Evolutionary conservation across 129 eudicot species (phyloP).

Genomic region (Glebionis coronaria): DNA sequence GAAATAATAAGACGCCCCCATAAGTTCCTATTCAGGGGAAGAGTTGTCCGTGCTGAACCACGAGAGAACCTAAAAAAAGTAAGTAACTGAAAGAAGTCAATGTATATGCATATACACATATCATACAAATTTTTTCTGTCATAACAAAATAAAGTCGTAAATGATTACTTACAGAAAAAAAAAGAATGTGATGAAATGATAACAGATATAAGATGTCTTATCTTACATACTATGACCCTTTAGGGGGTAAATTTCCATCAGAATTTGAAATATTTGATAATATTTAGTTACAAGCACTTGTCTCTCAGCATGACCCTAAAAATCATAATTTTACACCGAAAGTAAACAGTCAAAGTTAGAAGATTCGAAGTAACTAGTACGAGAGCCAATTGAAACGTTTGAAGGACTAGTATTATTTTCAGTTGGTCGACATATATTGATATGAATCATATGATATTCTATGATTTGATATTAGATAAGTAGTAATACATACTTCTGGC

Average conservation of each 20-base stretch:
- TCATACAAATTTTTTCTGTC: not conserved
- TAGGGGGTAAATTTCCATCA: slow-evolving; percentile 77
- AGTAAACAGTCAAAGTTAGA: not conserved
- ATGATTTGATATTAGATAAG: too few species aligned
- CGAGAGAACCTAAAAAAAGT: slow-evolving; percentile 73
- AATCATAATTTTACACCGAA: not conserved
- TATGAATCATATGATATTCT: too few species aligned
- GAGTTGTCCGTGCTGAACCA: slow-evolving; percentile 74
- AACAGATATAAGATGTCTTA: not conserved
- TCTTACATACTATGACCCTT: slow-evolving; percentile 88
- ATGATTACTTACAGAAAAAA: not conserved
- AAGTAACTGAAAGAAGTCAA: not conserved
- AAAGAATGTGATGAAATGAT: not conserved
- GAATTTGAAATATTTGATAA: slow-evolving; percentile 66
- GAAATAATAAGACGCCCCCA: slow-evolving; percentile 84
- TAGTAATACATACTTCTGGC: too few species aligned
- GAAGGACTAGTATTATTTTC: not conserved
- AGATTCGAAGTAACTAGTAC: slow-evolving; percentile 7
- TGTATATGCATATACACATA: not conserved
- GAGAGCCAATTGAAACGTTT: not conserved
- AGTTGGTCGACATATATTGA: too few species aligned
- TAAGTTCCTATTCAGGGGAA: slow-evolving; percentile 62
- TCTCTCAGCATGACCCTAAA: slow-evolving; percentile 81
- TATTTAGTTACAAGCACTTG: slow-evolving; percentile 90
- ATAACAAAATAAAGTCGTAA: not conserved